A percentile compares a stretch with the other conserved stretches of the same genome.
phyloP scores from a whole-genome alignment of 208 protist genomes.

The Porcisia hertigi region DNA sequence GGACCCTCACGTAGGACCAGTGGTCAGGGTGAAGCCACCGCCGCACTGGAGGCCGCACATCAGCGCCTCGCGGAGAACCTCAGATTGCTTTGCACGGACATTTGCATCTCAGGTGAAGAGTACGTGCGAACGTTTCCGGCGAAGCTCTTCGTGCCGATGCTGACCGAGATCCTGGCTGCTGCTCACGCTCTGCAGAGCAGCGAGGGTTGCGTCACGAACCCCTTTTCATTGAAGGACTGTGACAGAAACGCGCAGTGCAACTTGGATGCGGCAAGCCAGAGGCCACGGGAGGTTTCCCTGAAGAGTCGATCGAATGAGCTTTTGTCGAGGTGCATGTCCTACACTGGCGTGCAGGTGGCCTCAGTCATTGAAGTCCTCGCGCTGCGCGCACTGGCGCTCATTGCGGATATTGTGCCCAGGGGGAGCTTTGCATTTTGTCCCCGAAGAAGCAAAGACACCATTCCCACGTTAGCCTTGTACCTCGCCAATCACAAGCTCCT shows the following conservation, averaged over 20 bases:
- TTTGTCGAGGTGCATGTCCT: not conserved
- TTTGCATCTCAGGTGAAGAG: slow-evolving; percentile 48
- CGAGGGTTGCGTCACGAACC: slow-evolving; percentile 13
- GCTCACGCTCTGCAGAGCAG: not conserved
- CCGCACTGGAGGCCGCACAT: slow-evolving; percentile 1
- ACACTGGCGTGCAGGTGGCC: slow-evolving; percentile 21
- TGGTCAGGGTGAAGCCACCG: not conserved
- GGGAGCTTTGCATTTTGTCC: slow-evolving; percentile 40
- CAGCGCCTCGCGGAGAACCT: slow-evolving; percentile 26
- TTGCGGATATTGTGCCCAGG: slow-evolving; percentile 60
- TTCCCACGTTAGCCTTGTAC: slow-evolving; percentile 30
- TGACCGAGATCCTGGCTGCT: slow-evolving; percentile 35
- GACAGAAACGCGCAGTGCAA: slow-evolving; percentile 6
- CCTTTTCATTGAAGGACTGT: slow-evolving; percentile 5
- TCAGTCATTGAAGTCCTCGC: slow-evolving; percentile 30
- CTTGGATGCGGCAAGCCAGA: not conserved
- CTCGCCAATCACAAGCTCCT: slow-evolving; percentile 37
- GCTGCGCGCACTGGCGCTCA: slow-evolving; percentile 54
- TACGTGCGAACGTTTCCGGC: slow-evolving; percentile 38
- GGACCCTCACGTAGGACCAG: not conserved
- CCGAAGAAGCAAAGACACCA: slow-evolving; percentile 21
- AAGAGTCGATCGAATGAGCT: not conserved
- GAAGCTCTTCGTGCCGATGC: slow-evolving; percentile 23
- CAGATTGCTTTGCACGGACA: slow-evolving; percentile 37
- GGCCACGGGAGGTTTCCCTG: not conserved